phyloP scores from a whole-genome alignment of 1,284 basidiomycete genomes.

The Leccinum proximum region DNA sequence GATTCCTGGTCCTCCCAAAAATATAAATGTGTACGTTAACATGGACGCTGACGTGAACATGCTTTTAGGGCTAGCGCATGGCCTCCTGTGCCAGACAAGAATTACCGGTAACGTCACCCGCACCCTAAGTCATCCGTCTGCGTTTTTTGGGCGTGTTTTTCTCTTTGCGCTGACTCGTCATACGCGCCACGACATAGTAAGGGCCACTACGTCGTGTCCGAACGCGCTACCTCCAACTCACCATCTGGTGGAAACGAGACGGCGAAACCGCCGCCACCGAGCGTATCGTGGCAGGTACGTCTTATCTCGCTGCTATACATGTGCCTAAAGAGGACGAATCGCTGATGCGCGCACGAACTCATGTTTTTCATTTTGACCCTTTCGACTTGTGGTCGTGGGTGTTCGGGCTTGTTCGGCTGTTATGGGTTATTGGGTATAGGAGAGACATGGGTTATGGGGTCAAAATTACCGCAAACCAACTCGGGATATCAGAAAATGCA shows the following conservation, averaged over 20 bases:
- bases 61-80: conserved; percentile 60
- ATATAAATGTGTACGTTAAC: not conserved
- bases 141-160: not conserved
- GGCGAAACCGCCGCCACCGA: conserved; percentile 50
- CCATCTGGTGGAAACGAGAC: conserved; percentile 43
- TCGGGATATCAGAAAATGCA: no score
- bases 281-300: conserved; percentile 67
- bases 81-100: conserved; percentile 77
- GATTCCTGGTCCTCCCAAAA: no score
- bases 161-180: not conserved
- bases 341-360: conserved; percentile 9
- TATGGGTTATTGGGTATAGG: no score
- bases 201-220: conserved; percentile 77
- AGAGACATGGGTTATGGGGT: no score
- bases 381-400: not conserved
- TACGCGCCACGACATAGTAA: conserved; percentile 42
- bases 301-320: conserved; percentile 5
- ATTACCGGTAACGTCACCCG: conserved; percentile 57
- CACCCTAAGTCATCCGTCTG: conserved; percentile 10
- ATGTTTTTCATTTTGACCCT: not conserved
- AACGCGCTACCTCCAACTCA: conserved; percentile 45
- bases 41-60: not conserved
- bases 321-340: conserved; percentile 3
- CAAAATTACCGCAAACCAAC: no score
- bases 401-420: not conserved